A percentile compares a stretch with the other conserved stretches of the same genome.
phyloP scores from a whole-genome alignment of 371 early-diverging fungal genomes.

The Batkoa obscura region DNA sequence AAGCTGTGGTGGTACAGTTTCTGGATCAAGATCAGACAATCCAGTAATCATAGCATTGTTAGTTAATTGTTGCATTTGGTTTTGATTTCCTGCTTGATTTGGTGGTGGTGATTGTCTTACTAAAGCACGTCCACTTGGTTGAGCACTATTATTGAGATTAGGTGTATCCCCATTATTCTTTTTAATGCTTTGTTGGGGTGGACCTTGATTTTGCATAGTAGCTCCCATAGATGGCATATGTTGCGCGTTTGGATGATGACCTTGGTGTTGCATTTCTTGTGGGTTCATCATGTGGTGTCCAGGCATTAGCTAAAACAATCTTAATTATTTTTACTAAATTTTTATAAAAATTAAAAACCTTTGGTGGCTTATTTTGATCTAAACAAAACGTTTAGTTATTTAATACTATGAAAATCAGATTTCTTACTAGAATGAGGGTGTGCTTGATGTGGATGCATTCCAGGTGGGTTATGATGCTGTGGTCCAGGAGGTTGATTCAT shows the following conservation, averaged over 20 bases:
- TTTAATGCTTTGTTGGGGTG: background rate
- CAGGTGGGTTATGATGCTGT: slow-evolving; percentile 3
- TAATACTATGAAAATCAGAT: background rate
- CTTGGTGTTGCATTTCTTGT: background rate
- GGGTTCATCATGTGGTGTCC: background rate
- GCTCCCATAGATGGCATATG: background rate
- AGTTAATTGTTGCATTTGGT: no score
- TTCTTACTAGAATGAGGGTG: background rate
- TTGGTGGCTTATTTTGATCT: background rate
- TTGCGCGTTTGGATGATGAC: background rate
- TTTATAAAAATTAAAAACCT: background rate
- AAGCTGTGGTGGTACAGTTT: slow-evolving; percentile 52
- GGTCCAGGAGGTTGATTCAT: slow-evolving; percentile 5
- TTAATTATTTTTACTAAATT: background rate
- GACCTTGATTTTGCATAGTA: background rate
- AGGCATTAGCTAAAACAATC: background rate
- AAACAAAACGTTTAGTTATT: background rate
- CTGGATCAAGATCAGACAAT: slow-evolving; percentile 66
- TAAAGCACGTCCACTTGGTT: background rate
- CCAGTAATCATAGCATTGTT: slow-evolving; percentile 15
- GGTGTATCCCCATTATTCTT: slow-evolving; percentile 1
- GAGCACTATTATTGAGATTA: background rate
- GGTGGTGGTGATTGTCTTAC: slow-evolving; percentile 1
- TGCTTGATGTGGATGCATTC: slow-evolving; percentile 5
- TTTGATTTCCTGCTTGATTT: background rate